Conservation (phyloP, 2,329 filamentous ascomycete species). For the Fragosphaeria purpurea region DNA sequence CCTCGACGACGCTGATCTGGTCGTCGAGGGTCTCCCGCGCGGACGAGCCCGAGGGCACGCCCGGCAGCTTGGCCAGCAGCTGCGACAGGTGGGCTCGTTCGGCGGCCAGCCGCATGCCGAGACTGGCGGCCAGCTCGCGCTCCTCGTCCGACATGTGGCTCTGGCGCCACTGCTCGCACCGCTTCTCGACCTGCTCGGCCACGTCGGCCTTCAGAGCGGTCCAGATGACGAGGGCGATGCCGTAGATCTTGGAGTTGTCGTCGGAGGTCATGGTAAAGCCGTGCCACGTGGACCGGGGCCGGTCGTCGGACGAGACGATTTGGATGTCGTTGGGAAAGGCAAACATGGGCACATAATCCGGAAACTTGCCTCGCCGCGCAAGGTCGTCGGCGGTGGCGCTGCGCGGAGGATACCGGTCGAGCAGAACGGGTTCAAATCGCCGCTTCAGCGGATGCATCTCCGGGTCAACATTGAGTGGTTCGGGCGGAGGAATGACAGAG, state of each 20-base stretch:
- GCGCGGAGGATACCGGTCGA: conserved; percentile 87
- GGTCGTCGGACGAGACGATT: conserved; percentile 88
- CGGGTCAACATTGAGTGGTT: conserved; percentile 79
- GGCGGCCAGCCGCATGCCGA: conserved; percentile 76
- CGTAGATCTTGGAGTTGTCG: conserved; percentile 85
- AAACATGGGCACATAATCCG: conserved; percentile 98
- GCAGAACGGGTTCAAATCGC: conserved; percentile 88
- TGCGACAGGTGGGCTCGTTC: conserved; percentile 87
- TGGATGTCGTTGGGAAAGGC: conserved; percentile 97
- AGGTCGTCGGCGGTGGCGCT: conserved; percentile 64
- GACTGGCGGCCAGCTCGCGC: conserved; percentile 79
- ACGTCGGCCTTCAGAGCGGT: conserved; percentile 72
- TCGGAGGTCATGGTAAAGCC: conserved; percentile 96
- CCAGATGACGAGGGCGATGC: conserved; percentile 87
- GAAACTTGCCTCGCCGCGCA: conserved; percentile 73
- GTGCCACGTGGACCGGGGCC: conserved; percentile 95
- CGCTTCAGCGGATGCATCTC: conserved; percentile 94
- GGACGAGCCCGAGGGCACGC: conserved; percentile 66
- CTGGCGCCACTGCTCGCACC: conserved; percentile 78
- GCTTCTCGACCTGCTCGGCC: conserved; percentile 71
- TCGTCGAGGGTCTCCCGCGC: conserved; percentile 82
- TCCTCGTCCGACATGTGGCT: conserved; percentile 84
- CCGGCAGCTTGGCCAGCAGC: conserved; percentile 72
- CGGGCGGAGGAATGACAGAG: conserved; percentile 87
- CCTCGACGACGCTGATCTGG: conserved; percentile 88